phyloP scores from a whole-genome alignment of 257 asterid species.

The Ligustrum vulgare region DNA sequence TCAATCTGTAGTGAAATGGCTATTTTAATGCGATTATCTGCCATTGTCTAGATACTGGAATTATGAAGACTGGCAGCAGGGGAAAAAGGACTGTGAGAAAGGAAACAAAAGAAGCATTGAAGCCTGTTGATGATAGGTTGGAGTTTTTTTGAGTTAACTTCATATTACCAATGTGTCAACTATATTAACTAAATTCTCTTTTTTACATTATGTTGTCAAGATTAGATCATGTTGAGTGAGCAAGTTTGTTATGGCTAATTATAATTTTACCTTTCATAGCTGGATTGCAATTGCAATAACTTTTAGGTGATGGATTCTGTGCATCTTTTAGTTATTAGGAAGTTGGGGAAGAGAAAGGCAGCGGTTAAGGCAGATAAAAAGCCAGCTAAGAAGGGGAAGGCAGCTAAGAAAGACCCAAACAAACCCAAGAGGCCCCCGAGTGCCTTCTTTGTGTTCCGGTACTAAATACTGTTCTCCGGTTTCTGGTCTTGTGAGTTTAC shows the following conservation, averaged over 20 bases:
- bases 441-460: constrained; percentile 97
- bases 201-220: not conserved
- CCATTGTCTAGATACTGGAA: not conserved
- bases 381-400: constrained; percentile 52
- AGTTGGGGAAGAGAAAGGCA: constrained; percentile 84
- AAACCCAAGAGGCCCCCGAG: constrained; percentile 98
- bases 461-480: constrained; percentile 21
- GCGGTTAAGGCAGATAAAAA: constrained; percentile 44
- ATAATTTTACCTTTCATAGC: constrained; percentile 1
- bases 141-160: not conserved
- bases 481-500: not conserved
- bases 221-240: not conserved
- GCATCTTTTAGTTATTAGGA: constrained; percentile 53
- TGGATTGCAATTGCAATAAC: constrained; percentile 22
- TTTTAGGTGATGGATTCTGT: constrained; percentile 27
- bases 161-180: not conserved
- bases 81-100: constrained; percentile 56
- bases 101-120: constrained; percentile 74
- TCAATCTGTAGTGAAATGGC: constrained; percentile 15
- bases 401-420: constrained; percentile 82
- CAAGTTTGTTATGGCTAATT: not conserved
- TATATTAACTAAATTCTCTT: not conserved
- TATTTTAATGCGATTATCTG: not conserved
- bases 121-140: constrained; percentile 79
- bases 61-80: constrained; percentile 69